Evolutionary conservation across 2,329 filamentous ascomycete species (phyloP).

Genomic region (Cyphellophora europaea): DNA sequence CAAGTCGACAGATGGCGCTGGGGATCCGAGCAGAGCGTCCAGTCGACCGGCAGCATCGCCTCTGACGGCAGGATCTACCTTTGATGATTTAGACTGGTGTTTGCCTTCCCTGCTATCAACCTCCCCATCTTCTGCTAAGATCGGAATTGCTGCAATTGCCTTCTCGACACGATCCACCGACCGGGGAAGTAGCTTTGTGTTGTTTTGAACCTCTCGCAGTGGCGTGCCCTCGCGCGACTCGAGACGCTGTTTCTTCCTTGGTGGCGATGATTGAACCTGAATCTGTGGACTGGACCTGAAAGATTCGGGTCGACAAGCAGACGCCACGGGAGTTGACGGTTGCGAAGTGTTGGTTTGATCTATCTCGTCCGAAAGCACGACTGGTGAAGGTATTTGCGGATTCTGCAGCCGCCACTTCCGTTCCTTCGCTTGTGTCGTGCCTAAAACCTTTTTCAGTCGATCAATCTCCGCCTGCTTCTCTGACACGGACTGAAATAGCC

Average conservation of each 20-base stretch:
- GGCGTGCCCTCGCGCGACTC: not conserved
- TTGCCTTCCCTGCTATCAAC: no score
- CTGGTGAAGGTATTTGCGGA: constrained; percentile 9
- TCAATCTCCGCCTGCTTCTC: constrained; percentile 18
- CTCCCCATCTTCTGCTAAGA: constrained; percentile 43
- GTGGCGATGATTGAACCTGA: not conserved
- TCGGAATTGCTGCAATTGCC: constrained; percentile 26
- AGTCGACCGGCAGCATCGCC: not conserved
- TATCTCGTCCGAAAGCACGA: constrained; percentile 5
- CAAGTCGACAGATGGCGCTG: not conserved
- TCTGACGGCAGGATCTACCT: no score
- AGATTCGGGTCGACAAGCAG: not conserved
- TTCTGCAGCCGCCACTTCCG: constrained; percentile 9
- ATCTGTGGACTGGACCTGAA: not conserved
- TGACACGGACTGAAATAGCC: constrained; percentile 15
- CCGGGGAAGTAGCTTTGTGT: constrained; percentile 2
- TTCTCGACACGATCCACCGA: not conserved
- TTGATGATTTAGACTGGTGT: no score
- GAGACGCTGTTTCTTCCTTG: not conserved
- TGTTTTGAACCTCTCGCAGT: constrained; percentile 7
- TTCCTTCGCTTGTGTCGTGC: constrained; percentile 7
- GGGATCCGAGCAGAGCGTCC: not conserved
- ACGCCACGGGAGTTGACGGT: not conserved
- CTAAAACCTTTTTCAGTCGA: constrained; percentile 11
- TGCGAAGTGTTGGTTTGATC: constrained; percentile 1